phyloP scores from a whole-genome alignment of 1,284 basidiomycete genomes.

The Apiotrichum mycotoxinovorans region DNA sequence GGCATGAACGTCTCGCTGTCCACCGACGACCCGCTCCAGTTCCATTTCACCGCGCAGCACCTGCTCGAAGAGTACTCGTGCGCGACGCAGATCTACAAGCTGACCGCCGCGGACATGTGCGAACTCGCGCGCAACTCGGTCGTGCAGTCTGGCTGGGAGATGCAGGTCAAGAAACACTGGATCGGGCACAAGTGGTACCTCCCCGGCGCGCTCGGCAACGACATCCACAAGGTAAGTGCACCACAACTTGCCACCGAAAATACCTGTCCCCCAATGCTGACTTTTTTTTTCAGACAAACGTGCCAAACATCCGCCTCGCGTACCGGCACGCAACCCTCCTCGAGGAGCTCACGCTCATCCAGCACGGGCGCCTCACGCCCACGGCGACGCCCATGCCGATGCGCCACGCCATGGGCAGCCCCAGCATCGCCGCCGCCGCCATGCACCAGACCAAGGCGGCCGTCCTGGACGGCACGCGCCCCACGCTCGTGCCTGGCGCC shows the following conservation, averaged over 20 bases:
- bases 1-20: conserved; percentile 96
- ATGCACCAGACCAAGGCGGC: conserved; percentile 18
- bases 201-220: conserved; percentile 81
- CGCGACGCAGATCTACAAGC: conserved; percentile 92
- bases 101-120: conserved; percentile 65
- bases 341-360: conserved; percentile 64
- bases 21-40: conserved; percentile 66
- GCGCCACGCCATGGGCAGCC: conserved; percentile 19
- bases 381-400: conserved; percentile 37
- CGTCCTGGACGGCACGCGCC: conserved; percentile 5
- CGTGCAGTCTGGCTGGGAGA: conserved; percentile 95
- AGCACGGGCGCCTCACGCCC: conserved; percentile 30
- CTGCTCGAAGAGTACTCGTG: conserved; percentile 96
- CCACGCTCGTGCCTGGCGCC: conserved; percentile 24
- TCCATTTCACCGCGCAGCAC: conserved; percentile 95
- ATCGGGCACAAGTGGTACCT: conserved; percentile 85
- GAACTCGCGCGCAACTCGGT: conserved; percentile 96
- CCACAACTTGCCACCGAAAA: not conserved
- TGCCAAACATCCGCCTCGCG: conserved; percentile 81
- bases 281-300: conserved; percentile 72
- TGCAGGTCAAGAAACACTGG: conserved; percentile 98
- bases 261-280: not conserved
- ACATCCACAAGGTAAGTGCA: conserved; percentile 73
- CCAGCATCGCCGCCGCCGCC: conserved; percentile 13
- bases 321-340: conserved; percentile 86